A percentile compares a stretch with the other conserved stretches of the same genome.
phyloP scores from a whole-genome alignment of 257 asterid genomes.

The Linaria vulgaris region DNA sequence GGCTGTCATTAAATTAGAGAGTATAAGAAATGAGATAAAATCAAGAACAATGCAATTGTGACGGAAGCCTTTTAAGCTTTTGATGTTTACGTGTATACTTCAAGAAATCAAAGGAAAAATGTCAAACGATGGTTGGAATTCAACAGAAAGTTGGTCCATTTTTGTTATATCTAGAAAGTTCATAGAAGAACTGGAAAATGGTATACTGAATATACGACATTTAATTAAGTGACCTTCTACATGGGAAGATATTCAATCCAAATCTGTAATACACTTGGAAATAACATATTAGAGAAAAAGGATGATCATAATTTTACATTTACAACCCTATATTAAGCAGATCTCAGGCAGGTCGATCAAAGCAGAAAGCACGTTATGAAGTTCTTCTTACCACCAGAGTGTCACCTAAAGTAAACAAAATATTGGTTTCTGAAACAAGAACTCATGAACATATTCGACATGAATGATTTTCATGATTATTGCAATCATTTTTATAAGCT shows the following conservation, averaged over 20 bases:
- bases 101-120: neutral
- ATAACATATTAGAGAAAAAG: neutral
- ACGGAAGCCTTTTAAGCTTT: neutral
- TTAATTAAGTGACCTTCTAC: too few species aligned
- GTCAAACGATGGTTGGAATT: constrained; percentile 1
- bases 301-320: neutral
- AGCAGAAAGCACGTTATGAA: neutral
- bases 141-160: neutral
- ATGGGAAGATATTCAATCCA: neutral
- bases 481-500: neutral
- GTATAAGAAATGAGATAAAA: constrained; percentile 26
- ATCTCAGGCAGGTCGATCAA: neutral
- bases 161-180: neutral
- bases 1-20: constrained; percentile 61
- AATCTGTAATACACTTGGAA: neutral
- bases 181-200: too few species aligned
- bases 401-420: neutral
- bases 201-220: too few species aligned
- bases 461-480: neutral
- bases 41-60: neutral
- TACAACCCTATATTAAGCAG: neutral
- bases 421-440: neutral
- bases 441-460: neutral
- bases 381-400: neutral
- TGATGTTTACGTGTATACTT: neutral